Evolutionary conservation across 495 filamentous ascomycete species (phyloP), one percentile per base, ranked within the genome.

Genomic region (Aspergillus bertholletiae): DNA sequence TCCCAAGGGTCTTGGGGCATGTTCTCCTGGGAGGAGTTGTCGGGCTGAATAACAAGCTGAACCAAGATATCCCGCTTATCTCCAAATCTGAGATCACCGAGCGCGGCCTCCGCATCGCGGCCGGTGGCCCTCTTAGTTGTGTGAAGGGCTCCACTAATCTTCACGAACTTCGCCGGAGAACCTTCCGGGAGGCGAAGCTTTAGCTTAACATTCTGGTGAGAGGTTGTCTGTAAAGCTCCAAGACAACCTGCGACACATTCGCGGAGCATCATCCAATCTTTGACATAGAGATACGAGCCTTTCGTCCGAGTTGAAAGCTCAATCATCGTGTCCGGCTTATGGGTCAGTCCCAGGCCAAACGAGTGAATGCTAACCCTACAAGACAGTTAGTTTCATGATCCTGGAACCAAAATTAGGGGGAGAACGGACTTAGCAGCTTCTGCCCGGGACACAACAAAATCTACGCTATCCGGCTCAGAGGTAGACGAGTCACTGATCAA

Each of bases 221-320:
- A 97, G 18, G 90, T 87, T 0, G 89, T 91, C 70, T 99, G 94
- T 61, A 97, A 77, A n/a, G 91, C 84, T 37, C 94, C 94, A 32
- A 99, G 73, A 66, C 95, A 97, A 22, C 94, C 94, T 17, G 94
- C 95, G 44, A 97, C 81, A 70, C 95, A 99, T 69, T 99, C 94
- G 18, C 94, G 86, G 28, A 99, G 80, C 92, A 97, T 97, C 94
- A 97, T 99, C 94, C 94, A 99, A 67, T 99, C 94, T 70, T 97
- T 97, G 62, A 97, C 92, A 63, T 97, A 99, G 5, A 92, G 92
- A 62, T 97, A 99, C 17, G 90, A 92, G 4, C 92, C 94, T 72
- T 97, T 99, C 7, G 94, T 99, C 49, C 93, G 83, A 26, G 90
- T 92, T 6, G 95, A 97, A 3, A 99, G 74, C 64, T 97, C 94